These are phyloP conservation scores for Alternaria sp. DNA, from an alignment of 2,329 filamentous ascomycete genomes.

Conservation along the genomic window DNA sequence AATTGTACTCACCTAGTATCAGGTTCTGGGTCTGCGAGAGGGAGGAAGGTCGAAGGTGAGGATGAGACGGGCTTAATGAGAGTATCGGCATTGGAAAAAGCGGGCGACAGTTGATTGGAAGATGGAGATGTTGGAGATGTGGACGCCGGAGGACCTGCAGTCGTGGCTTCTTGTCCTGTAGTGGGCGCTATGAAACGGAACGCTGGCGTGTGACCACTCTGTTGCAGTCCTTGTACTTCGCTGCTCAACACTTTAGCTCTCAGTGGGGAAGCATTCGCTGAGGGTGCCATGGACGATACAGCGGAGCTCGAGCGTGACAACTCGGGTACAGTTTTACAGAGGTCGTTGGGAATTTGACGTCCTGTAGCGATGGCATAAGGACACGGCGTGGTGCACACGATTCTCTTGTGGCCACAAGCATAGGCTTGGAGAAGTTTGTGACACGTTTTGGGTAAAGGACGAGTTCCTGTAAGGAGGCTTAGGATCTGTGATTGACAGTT, in stretches of 20 bases:
- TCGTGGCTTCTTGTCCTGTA: neutral
- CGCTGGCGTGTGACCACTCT: neutral
- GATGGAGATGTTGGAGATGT: neutral
- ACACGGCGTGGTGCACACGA: conserved; percentile 40
- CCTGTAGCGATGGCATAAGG: conserved; percentile 19
- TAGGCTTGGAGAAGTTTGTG: conserved; percentile 36
- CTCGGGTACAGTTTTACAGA: neutral
- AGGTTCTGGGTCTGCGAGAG: neutral
- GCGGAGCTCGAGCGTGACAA: conserved; percentile 19
- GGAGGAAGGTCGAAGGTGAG: neutral
- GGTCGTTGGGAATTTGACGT: neutral
- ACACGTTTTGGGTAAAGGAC: conserved; percentile 28
- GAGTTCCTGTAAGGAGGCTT: neutral
- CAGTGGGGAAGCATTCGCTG: neutral
- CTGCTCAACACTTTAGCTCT: neutral
- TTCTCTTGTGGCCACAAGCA: conserved; percentile 35
- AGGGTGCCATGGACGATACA: conserved; percentile 12
- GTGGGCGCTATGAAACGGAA: conserved; percentile 13
- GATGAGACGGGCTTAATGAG: neutral
- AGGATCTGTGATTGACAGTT: neutral
- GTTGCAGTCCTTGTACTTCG: neutral
- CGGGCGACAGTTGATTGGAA: neutral
- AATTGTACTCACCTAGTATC: neutral
- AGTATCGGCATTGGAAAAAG: conserved; percentile 9
- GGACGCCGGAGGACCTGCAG: neutral